Evolutionary conservation across 352 stramenopile species (phyloP).

Genomic region (Nothophytophthora sp.): DNA sequence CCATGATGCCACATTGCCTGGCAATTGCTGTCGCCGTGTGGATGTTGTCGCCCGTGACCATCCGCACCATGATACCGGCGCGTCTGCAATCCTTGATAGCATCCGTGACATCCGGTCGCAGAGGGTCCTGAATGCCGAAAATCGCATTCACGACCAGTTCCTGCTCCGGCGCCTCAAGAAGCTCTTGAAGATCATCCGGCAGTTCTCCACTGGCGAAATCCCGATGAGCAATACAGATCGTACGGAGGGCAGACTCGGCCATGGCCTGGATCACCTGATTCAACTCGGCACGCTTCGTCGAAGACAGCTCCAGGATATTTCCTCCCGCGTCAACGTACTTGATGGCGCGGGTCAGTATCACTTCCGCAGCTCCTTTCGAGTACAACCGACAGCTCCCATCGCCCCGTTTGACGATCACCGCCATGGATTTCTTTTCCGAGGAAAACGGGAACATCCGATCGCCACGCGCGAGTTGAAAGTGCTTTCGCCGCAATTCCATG

Average conservation of each 20-base stretch:
- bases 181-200: conserved; percentile 56
- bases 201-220: conserved; percentile 64
- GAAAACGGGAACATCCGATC: conserved; percentile 79
- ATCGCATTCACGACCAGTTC: conserved; percentile 88
- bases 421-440: conserved; percentile 87
- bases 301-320: conserved; percentile 47
- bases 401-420: conserved; percentile 46
- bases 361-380: conserved; percentile 78
- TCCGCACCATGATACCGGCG: conserved; percentile 98
- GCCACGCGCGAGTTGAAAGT: conserved; percentile 52
- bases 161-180: conserved; percentile 65
- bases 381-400: conserved; percentile 50
- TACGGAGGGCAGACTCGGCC: conserved; percentile 83
- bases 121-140: conserved; percentile 97
- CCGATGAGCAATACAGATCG: conserved; percentile 86
- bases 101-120: conserved; percentile 93
- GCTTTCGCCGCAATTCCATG: conserved; percentile 51
- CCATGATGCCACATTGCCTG: conserved; percentile 96
- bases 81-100: conserved; percentile 94
- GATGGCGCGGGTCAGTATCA: conserved; percentile 58
- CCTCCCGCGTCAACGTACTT: conserved; percentile 72
- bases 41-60: conserved; percentile 99
- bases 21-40: conserved; percentile 97
- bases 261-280: conserved; percentile 74
- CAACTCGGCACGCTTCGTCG: conserved; percentile 67